Evolutionary conservation across 1,284 basidiomycete species (phyloP), one percentile per base, ranked within the genome.

Genomic region (Kalmanozyma brasiliensis): DNA sequence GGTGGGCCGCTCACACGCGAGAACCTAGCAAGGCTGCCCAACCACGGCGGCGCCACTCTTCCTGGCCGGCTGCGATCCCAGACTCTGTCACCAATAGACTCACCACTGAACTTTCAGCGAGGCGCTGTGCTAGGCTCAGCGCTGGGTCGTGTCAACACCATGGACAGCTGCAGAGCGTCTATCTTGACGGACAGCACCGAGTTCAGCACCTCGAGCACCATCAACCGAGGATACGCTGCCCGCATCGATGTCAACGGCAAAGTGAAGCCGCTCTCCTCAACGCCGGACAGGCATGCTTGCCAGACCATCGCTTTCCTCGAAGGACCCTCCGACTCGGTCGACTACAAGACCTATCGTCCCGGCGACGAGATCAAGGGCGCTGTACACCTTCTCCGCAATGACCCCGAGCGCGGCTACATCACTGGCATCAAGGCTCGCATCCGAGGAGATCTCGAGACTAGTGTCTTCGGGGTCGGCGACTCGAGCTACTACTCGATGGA

Each of bases 281-380:
- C 55, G 0, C 68, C 68, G 2, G 63, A 47, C 5, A 20, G 46
- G n/a, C 42, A 56, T 17, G 52, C 58, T 3, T 71, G 68, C 32
- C 68, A 71, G 52, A 71, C 68, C 29, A 66, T 58, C 41, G 68
- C 68, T 14, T 71, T 71, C 22, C 63, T 71, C 51, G 63, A 66
- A 17, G 68, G 63, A 1, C 68, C 68, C 19, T 49, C 55, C 17
- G 66, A 69, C 34, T 66, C 63, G 38, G 48, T 62, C 29, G 68
- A 71, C 36, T 69, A 69, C 60, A 71, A 71, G 30, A 71, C 62
- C 16, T 71, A 71, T 34, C 63, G 68, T 20, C 68, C 68, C 2
- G 68, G 68, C 16, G 59, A 71, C 48, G 68, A 71, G 51, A 65
- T 71, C 56, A 59, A 62, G 43, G 68, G 68, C 3, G 62, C 63